Percentiles rank a stretch among this genome's conserved stretches.
These are phyloP conservation scores for Leptographium wingfieldii DNA, from an alignment of 2,329 filamentous ascomycete genomes.

Conservation along the genomic window DNA sequence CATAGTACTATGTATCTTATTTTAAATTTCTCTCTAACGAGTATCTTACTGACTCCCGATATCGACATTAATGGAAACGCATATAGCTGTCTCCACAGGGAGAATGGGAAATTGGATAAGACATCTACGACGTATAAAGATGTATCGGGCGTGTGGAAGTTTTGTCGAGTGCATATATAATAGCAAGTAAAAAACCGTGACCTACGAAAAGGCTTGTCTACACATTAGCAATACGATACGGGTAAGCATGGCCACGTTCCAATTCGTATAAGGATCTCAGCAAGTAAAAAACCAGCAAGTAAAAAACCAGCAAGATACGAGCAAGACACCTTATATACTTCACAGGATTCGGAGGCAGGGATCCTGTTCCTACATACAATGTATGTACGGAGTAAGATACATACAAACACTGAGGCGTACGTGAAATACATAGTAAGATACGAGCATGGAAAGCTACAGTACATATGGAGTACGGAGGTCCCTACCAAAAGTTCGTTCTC, in stretches of 20 bases:
- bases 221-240: background rate
- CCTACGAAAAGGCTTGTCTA: background rate
- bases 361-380: too few species aligned
- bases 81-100: background rate
- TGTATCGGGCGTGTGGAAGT: background rate
- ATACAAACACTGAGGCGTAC: too few species aligned
- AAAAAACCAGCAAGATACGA: too few species aligned
- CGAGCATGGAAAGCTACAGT: too few species aligned
- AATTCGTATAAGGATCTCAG: background rate
- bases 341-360: too few species aligned
- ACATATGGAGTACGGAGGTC: too few species aligned
- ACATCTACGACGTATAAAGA: background rate
- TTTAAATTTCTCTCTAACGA: background rate
- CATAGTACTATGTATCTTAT: background rate
- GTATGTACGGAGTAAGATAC: too few species aligned
- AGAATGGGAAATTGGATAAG: background rate
- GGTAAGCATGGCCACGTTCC: background rate
- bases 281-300: too few species aligned
- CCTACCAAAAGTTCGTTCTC: too few species aligned
- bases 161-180: background rate
- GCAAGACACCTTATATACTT: too few species aligned
- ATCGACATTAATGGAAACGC: background rate
- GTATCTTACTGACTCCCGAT: background rate
- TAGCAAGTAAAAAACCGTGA: background rate
- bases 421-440: too few species aligned